Evolutionary conservation across 2,329 filamentous ascomycete genomes (phyloP).

Genomic region (Amauroascus verrucosus): DNA sequence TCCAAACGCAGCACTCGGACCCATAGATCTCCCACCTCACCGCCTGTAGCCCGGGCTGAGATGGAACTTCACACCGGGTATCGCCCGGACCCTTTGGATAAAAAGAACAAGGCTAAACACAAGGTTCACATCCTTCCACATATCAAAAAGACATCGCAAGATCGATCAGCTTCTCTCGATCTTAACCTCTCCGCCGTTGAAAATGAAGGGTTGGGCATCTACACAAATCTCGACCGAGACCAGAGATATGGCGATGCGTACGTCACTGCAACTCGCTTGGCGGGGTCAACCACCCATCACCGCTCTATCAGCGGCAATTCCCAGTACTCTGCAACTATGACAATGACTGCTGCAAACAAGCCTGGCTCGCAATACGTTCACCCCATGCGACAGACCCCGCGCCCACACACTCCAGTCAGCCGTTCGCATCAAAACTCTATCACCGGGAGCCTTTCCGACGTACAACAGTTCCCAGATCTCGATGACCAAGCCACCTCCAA

Average conservation of each 20-base stretch:
- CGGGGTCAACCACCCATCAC: constrained; percentile 33
- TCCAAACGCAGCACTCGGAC: constrained; percentile 2
- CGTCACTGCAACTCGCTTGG: constrained; percentile 25
- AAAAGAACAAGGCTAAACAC: constrained; percentile 13
- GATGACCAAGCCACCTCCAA: constrained; percentile 8
- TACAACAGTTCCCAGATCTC: constrained; percentile 30
- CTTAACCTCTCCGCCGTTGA: constrained; percentile 46
- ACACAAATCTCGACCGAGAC: constrained; percentile 28
- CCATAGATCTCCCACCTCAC: constrained; percentile 1
- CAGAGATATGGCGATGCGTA: constrained; percentile 22
- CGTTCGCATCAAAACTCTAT: constrained; percentile 42
- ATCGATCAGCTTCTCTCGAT: constrained; percentile 44
- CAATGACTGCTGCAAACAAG: constrained; percentile 38
- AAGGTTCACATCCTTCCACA: constrained; percentile 46
- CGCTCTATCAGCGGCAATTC: constrained; percentile 48
- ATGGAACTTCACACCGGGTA: constrained; percentile 1
- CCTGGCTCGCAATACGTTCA: constrained; percentile 45
- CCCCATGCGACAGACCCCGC: constrained; percentile 46
- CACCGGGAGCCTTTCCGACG: constrained; percentile 35
- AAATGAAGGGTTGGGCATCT: constrained; percentile 49
- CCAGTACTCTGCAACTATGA: constrained; percentile 40
- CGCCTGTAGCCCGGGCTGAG: neutral
- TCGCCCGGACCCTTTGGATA: constrained; percentile 1
- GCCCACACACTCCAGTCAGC: constrained; percentile 44
- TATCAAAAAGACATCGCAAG: constrained; percentile 43